phyloP scores from a whole-genome alignment of 176 grass and related monocot species.

The Puya raimondii region DNA sequence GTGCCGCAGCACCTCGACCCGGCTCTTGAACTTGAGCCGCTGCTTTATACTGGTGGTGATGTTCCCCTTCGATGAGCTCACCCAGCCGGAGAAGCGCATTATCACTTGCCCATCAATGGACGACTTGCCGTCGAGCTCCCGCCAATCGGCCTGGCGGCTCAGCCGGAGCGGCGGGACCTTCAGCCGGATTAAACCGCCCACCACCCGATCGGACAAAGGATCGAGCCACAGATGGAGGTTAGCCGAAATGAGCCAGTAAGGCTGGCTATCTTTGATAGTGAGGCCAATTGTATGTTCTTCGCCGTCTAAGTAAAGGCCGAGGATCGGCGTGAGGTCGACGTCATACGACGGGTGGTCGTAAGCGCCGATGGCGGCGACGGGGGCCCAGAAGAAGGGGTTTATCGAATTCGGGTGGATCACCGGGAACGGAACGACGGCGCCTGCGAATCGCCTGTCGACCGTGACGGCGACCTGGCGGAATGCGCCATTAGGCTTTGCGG shows the following conservation, averaged over 20 bases:
- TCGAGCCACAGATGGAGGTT: conserved; percentile 66
- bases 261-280: conserved; percentile 30
- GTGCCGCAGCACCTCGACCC: not conserved
- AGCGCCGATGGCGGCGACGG: conserved; percentile 41
- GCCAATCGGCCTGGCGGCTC: conserved; percentile 20
- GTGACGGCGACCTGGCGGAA: conserved; percentile 39
- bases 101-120: conserved; percentile 21
- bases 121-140: conserved; percentile 29
- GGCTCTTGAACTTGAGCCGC: conserved; percentile 11
- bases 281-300: conserved; percentile 45
- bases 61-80: conserved; percentile 41
- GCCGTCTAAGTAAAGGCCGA: conserved; percentile 40
- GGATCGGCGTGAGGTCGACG: conserved; percentile 50
- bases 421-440: conserved; percentile 48
- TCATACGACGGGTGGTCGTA: conserved; percentile 52
- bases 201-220: conserved; percentile 25
- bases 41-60: conserved; percentile 23
- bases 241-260: conserved; percentile 46
- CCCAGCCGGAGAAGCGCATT: conserved; percentile 39
- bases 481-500: conserved; percentile 26
- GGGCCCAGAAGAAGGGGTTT: conserved; percentile 54
- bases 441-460: conserved; percentile 34
- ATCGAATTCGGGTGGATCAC: conserved; percentile 46
- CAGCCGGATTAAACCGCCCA: conserved; percentile 32
- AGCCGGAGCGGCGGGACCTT: not conserved